A percentile compares a stretch with the other conserved stretches of the same genome.
Evolutionary conservation across 352 stramenopile genomes (phyloP).

Genomic region (Globisporangium parvum): DNA sequence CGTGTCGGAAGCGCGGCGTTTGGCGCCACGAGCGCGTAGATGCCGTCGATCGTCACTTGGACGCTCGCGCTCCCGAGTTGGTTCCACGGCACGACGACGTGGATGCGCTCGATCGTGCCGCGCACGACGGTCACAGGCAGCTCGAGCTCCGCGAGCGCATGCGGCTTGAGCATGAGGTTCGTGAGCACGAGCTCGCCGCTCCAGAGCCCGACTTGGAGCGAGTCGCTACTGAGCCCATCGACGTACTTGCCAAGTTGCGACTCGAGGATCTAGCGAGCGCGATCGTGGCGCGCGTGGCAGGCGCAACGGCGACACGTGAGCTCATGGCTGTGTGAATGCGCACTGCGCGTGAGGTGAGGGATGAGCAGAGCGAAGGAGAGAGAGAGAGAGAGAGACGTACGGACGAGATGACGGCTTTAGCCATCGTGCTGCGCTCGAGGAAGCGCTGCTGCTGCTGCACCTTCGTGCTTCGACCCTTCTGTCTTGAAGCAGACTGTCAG

Average conservation of each 20-base stretch:
- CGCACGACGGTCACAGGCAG: conserved; percentile 59
- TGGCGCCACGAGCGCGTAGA: conserved; percentile 62
- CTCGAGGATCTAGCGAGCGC: conserved; percentile 69
- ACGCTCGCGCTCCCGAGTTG: conserved; percentile 74
- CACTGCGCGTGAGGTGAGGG: too few relatives aligned
- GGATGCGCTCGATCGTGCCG: conserved; percentile 52
- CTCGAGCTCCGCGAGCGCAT: conserved; percentile 70
- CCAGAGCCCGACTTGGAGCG: conserved; percentile 79
- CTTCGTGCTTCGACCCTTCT: too few relatives aligned
- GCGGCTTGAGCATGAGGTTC: conserved; percentile 68
- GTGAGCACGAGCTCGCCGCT: conserved; percentile 74
- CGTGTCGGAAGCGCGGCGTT: conserved; percentile 43
- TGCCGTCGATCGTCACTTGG: conserved; percentile 62
- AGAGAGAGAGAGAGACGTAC: conserved; percentile 1
- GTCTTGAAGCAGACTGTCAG: too few relatives aligned
- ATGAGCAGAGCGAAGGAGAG: not conserved
- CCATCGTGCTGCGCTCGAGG: conserved; percentile 3
- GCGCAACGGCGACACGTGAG: not conserved
- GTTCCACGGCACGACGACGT: conserved; percentile 85
- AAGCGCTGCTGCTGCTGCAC: too few relatives aligned
- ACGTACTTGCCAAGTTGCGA: conserved; percentile 80
- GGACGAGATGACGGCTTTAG: conserved; percentile 18
- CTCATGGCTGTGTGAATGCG: not conserved
- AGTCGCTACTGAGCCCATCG: conserved; percentile 68
- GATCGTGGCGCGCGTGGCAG: not conserved